Evolutionary conservation across 2,329 filamentous ascomycete genomes (phyloP).

Genomic region (Rhinocladiella mackenziei): DNA sequence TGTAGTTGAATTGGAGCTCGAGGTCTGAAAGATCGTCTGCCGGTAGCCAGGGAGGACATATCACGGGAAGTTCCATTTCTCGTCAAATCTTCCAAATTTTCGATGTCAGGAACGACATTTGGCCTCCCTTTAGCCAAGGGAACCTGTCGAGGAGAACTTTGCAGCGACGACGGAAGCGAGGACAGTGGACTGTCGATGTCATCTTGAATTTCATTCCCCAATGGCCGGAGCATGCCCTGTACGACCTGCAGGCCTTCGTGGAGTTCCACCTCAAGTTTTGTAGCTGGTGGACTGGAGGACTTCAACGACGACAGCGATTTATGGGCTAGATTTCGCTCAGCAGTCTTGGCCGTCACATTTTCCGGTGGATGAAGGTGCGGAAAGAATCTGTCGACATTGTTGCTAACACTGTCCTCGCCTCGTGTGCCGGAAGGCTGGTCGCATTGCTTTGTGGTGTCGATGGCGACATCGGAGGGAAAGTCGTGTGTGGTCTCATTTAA

Average conservation of each 20-base stretch:
- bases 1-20: constrained; percentile 48
- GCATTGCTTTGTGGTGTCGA: constrained; percentile 13
- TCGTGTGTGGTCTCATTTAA: constrained; percentile 5
- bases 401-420: background rate
- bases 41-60: background rate
- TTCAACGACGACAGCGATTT: background rate
- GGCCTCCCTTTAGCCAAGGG: background rate
- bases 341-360: too few relatives aligned
- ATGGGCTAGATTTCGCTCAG: background rate
- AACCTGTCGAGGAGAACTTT: constrained; percentile 4
- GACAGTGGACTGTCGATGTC: constrained; percentile 26
- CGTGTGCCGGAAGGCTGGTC: background rate
- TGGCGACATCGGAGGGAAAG: background rate
- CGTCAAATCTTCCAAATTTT: background rate
- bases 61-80: background rate
- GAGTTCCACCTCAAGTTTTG: constrained; percentile 16
- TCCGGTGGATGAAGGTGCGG: too few relatives aligned
- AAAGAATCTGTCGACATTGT: too few relatives aligned
- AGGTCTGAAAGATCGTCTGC: constrained; percentile 35
- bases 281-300: constrained; percentile 9
- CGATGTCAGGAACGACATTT: too few relatives aligned
- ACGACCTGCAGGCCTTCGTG: constrained; percentile 16
- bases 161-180: constrained; percentile 17
- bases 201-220: constrained; percentile 1
- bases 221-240: constrained; percentile 14